Evolutionary conservation across 805 yeast genomes (phyloP).

Genomic region (Myxozyma udenii): DNA sequence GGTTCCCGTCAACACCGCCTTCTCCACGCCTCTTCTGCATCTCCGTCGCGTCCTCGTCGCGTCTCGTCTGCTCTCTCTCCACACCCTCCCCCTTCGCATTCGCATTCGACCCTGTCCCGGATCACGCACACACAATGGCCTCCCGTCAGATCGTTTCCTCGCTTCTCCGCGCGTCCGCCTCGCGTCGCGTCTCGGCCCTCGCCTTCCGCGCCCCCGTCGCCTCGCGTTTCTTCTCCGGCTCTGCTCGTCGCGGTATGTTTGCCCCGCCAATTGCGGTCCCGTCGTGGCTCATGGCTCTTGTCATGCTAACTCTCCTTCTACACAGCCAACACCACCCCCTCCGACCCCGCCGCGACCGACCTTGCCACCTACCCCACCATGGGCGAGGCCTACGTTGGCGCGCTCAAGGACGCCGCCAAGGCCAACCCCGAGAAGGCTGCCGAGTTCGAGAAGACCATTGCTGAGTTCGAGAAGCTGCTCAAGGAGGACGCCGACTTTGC

Average conservation of each 20-base stretch:
- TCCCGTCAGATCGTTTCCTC: constrained; percentile 15
- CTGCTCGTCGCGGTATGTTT: constrained; percentile 17
- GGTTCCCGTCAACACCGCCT: too few species aligned
- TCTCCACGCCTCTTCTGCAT: too few species aligned
- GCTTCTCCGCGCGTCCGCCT: constrained; percentile 5
- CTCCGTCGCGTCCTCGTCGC: too few species aligned
- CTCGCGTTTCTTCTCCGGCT: constrained; percentile 17
- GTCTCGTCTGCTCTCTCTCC: background rate
- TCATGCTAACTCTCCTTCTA: background rate
- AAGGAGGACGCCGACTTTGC: too few species aligned
- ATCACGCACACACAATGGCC: constrained; percentile 7
- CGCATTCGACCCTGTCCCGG: background rate
- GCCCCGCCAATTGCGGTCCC: too few species aligned
- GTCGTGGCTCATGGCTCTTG: background rate
- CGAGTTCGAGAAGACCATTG: background rate
- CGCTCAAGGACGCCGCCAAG: background rate
- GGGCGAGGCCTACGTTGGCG: background rate
- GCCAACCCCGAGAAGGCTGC: background rate
- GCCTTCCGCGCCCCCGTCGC: constrained; percentile 9
- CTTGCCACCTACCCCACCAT: background rate
- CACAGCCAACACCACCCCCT: constrained; percentile 1
- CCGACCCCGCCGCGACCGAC: constrained; percentile 1
- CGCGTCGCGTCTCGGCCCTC: constrained; percentile 11
- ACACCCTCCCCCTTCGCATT: background rate
- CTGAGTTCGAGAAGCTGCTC: background rate